Conservation (phyloP, 129 eudicot genomes). For the Centella asiatica region DNA sequence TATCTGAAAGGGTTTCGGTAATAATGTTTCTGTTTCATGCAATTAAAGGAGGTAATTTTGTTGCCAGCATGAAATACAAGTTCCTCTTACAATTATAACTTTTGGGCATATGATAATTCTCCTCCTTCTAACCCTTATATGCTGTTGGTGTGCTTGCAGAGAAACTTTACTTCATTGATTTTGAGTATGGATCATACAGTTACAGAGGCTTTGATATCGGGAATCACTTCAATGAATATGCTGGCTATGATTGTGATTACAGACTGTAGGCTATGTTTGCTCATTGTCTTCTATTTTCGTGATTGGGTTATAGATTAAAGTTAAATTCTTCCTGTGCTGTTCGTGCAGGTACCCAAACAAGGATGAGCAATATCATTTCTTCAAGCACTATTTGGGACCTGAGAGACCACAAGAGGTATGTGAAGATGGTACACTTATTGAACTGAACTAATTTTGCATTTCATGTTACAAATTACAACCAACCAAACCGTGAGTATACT, state of each 20-base stretch:
- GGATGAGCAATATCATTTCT: constrained; percentile 85
- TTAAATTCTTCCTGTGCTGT: background rate
- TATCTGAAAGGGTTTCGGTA: too few relatives aligned
- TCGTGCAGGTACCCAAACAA: constrained; percentile 70
- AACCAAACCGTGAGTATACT: too few relatives aligned
- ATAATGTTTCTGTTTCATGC: too few relatives aligned
- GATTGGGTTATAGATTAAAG: background rate
- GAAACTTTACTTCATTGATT: constrained; percentile 84
- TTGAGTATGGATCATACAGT: constrained; percentile 90
- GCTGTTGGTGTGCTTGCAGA: constrained; percentile 33
- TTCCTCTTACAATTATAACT: background rate
- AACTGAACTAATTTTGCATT: background rate
- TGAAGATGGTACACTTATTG: constrained; percentile 4
- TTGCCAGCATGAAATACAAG: constrained; percentile 1
- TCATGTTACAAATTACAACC: too few relatives aligned
- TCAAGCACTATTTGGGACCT: constrained; percentile 79
- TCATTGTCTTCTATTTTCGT: background rate
- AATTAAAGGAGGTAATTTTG: background rate
- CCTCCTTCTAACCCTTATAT: constrained; percentile 7
- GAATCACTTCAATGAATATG: constrained; percentile 97
- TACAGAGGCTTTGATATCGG: constrained; percentile 98
- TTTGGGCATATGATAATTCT: background rate
- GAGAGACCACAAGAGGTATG: constrained; percentile 63
- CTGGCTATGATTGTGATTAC: constrained; percentile 97
- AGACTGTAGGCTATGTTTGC: constrained; percentile 50